Evolutionary conservation across 2,329 filamentous ascomycete genomes (phyloP), one percentile per base, ranked within the genome.

Genomic region (Trichophyton simii): DNA sequence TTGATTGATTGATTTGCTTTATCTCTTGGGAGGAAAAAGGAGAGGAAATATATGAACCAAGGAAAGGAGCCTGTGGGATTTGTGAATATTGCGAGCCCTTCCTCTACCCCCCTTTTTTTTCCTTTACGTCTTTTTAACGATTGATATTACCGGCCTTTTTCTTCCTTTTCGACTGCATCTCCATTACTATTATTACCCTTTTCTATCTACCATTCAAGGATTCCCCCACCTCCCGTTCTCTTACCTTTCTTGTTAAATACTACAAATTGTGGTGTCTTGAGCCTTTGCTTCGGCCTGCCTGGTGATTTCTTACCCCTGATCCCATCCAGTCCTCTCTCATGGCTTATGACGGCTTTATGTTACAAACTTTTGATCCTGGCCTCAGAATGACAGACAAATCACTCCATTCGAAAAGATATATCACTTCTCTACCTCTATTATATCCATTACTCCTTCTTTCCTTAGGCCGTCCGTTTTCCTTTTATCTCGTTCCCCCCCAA

Each of bases 121-220:
- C 15, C n/a, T 55, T 55, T 28, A 55, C 36, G 50, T 55, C 50
- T 55, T 20, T 20, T 36, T 55, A 36, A 55, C 50, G 50, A 55
- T 34, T 36, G 50, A 55, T 55, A 55, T 55, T 55, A 55, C 50
- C 28, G 28, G 31, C 50, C 50, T 5, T 34, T 28, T 34, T 28
- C 50, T 55, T 60, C 42, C 55, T 28, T 57, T 42, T 20, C 36
- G 34, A 41, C 38, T 52, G 52, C 38, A 58, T 58, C 42, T 41
- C 55, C 15, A 15, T 28, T 28, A 28, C 28, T 28, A 36, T 36
- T 36, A 13, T 36, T 36, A 13, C 34, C 34, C 34, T 2, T 36
- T 36, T 11, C 34, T 9, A 36, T 13, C 34, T 9, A 36, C 34
- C 34, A 13, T 36, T 36, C 34, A 36, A 36, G 34, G 11, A 13